Evolutionary conservation across 345 rosid genomes (phyloP).

Genomic region (Orychophragmus violaceus): DNA sequence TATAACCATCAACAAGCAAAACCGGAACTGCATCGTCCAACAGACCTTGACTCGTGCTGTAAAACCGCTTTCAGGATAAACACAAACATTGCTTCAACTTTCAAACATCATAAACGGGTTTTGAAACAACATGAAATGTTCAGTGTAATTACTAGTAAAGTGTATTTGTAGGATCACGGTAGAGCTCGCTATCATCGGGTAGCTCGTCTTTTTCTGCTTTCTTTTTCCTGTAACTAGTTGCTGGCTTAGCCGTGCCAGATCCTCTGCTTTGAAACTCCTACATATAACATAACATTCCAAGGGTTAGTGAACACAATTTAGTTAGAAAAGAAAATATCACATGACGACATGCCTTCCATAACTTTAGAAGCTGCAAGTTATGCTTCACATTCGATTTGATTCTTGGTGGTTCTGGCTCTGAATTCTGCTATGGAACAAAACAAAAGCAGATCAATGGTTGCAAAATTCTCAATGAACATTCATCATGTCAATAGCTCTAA

Average conservation of each 20-base stretch:
- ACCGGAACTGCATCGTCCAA: conserved; percentile 65
- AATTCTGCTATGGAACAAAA: conserved; percentile 34
- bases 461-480: neutral
- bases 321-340: neutral
- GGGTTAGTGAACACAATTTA: neutral
- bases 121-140: neutral
- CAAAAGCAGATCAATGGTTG: conserved; percentile 16
- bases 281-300: neutral
- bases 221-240: conserved; percentile 85
- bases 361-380: conserved; percentile 65
- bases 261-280: conserved; percentile 65
- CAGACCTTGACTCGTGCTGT: conserved; percentile 72
- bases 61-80: conserved; percentile 36
- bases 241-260: conserved; percentile 59
- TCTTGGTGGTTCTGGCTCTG: conserved; percentile 67
- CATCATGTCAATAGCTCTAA: neutral
- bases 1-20: conserved; percentile 94
- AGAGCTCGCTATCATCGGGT: conserved; percentile 54
- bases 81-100: conserved; percentile 7
- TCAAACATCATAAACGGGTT: conserved; percentile 1
- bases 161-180: conserved; percentile 61
- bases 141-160: conserved; percentile 69
- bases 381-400: conserved; percentile 91
- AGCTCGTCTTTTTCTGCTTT: conserved; percentile 65
- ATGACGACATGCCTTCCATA: conserved; percentile 59